phyloP scores from a whole-genome alignment of 345 rosid genomes.

The Aquilaria yunnanensis region DNA sequence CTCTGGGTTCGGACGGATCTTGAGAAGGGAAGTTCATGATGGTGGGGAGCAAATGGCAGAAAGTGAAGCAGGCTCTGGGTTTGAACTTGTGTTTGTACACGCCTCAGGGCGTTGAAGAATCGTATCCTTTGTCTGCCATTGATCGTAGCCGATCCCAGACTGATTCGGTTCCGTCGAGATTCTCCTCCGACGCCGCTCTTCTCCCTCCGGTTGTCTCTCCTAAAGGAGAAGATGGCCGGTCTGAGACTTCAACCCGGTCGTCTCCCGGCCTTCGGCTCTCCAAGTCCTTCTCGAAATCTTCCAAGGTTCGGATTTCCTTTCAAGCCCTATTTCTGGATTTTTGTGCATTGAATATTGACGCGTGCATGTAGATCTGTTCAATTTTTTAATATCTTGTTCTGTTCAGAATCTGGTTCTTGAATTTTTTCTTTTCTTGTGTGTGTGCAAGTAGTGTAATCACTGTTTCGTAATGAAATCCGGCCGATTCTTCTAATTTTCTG shows the following conservation, averaged over 20 bases:
- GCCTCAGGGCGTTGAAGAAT: slow-evolving; percentile 47
- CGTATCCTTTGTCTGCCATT: slow-evolving; percentile 18
- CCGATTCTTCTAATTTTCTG: too few species aligned
- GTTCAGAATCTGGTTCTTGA: background rate
- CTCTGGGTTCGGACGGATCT: slow-evolving; percentile 5
- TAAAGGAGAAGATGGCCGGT: slow-evolving; percentile 10
- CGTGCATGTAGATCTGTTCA: background rate
- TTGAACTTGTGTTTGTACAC: slow-evolving; percentile 62
- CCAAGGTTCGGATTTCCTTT: slow-evolving; percentile 40
- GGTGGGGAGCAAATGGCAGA: slow-evolving; percentile 86
- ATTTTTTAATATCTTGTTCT: slow-evolving; percentile 3
- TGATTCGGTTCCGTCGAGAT: slow-evolving; percentile 17
- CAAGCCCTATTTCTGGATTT: background rate
- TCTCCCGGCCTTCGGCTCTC: slow-evolving; percentile 61
- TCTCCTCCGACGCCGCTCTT: slow-evolving; percentile 36
- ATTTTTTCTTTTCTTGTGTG: background rate
- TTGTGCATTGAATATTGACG: background rate
- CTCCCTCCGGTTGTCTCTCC: slow-evolving; percentile 26
- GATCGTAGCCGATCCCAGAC: background rate
- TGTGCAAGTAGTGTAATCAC: too few species aligned
- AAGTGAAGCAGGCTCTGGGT: slow-evolving; percentile 70
- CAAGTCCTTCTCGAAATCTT: slow-evolving; percentile 41
- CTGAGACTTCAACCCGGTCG: slow-evolving; percentile 56
- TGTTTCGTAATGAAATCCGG: too few species aligned
- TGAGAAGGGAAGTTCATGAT: background rate